These are phyloP conservation scores for Metroxylon sagu DNA, from an alignment of 176 grass and related monocot genomes.

Conservation along the genomic window DNA sequence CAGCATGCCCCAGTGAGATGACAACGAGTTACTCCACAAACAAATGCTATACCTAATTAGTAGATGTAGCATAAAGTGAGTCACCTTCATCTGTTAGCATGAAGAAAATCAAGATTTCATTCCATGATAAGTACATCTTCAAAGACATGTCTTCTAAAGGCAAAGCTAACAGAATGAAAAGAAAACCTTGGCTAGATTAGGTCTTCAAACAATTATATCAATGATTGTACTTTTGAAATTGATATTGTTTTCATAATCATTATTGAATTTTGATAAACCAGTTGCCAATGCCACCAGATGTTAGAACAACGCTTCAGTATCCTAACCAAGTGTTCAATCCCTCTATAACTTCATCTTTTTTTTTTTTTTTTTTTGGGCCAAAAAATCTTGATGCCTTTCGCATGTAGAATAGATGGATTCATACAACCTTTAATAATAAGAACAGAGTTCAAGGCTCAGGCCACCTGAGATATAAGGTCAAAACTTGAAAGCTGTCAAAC, in stretches of 20 bases:
- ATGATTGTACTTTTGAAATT: neutral
- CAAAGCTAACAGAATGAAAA: constrained; percentile 53
- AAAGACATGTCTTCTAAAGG: constrained; percentile 21
- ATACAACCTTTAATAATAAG: too few species aligned
- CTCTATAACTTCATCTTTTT: too few species aligned
- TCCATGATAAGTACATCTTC: neutral
- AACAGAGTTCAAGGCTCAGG: too few species aligned
- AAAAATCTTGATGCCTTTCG: too few species aligned
- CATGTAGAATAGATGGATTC: too few species aligned
- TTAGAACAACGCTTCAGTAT: neutral
- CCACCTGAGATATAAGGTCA: too few species aligned
- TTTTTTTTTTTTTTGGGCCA: too few species aligned
- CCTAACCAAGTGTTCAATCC: too few species aligned
- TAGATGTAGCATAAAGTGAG: constrained; percentile 11
- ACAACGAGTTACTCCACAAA: constrained; percentile 35
- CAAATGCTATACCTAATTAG: constrained; percentile 42
- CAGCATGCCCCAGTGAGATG: constrained; percentile 57
- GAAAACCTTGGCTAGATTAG: neutral
- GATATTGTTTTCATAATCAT: neutral
- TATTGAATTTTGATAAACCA: neutral
- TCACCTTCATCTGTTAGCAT: constrained; percentile 38
- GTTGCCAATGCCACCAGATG: neutral
- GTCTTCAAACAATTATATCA: neutral
- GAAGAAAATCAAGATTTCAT: constrained; percentile 15
- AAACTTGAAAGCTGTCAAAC: too few species aligned